Conservation (phyloP, 768 basidiomycete species). For the Rhodosporidiobolus sp. region DNA sequence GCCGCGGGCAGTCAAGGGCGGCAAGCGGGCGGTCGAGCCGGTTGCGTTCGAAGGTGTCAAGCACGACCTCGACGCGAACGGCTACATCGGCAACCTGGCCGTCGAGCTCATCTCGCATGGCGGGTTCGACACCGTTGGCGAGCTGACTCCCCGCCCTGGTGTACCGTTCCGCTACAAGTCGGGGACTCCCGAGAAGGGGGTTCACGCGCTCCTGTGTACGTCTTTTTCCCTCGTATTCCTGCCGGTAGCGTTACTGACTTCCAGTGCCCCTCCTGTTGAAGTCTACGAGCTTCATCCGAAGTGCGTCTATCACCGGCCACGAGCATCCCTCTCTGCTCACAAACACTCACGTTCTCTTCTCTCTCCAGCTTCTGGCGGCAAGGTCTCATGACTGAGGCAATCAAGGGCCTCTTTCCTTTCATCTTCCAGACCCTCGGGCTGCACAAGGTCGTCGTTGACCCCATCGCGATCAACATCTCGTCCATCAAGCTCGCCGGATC, state of each 20-base stretch:
- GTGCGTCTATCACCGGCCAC: too few species aligned
- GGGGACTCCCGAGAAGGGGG: neutral
- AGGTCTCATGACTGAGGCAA: constrained; percentile 18
- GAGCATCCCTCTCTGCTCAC: neutral
- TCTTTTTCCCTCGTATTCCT: neutral
- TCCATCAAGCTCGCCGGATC: constrained; percentile 2
- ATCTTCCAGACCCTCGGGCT: constrained; percentile 1
- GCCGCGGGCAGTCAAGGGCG: constrained; percentile 2
- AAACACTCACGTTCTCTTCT: neutral
- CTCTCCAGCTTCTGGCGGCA: constrained; percentile 17
- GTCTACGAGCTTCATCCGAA: constrained; percentile 25
- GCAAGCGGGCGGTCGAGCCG: neutral
- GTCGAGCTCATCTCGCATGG: neutral
- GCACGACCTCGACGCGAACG: constrained; percentile 7
- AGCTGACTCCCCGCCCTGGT: neutral
- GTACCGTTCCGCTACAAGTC: neutral
- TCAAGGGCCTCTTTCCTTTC: constrained; percentile 4
- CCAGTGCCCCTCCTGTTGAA: too few species aligned
- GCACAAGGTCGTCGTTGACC: constrained; percentile 4
- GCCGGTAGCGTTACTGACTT: neutral
- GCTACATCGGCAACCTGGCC: constrained; percentile 21
- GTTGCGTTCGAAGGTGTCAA: rapidly evolving
- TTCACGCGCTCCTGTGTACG: neutral
- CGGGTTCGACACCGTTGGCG: neutral
- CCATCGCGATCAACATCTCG: neutral